Conservation (phyloP, 306 rosid species). For the Pyrus communis region DNA sequence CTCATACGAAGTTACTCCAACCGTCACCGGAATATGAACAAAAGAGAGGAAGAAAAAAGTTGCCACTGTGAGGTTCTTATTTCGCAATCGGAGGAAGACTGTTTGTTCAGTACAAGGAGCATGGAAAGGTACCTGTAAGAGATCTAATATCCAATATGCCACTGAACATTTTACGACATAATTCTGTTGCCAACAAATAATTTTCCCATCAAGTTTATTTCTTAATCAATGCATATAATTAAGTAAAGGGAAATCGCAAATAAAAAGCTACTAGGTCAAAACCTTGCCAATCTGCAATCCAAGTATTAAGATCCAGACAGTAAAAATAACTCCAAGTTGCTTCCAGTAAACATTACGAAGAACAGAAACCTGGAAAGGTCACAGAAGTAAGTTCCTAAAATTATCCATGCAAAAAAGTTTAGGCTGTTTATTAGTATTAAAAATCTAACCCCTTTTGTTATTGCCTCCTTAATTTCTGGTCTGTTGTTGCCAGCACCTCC, state of each 20-base stretch:
- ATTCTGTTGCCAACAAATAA: constrained; percentile 26
- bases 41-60: neutral
- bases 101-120: neutral
- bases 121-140: constrained; percentile 35
- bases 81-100: neutral
- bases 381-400: neutral
- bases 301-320: constrained; percentile 62
- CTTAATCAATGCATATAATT: neutral
- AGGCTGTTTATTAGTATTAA: neutral
- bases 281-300: constrained; percentile 61
- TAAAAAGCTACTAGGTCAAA: neutral
- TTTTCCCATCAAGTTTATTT: neutral
- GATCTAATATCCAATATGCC: constrained; percentile 40
- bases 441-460: constrained; percentile 9
- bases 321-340: constrained; percentile 51
- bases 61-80: neutral
- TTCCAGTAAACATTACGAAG: constrained; percentile 50
- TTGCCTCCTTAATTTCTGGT: constrained; percentile 25
- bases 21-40: constrained; percentile 10
- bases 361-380: too few relatives aligned
- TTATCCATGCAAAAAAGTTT: neutral
- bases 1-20: constrained; percentile 57
- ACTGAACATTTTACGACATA: constrained; percentile 36
- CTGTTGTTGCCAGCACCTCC: constrained; percentile 24
- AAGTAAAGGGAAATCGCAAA: neutral